phyloP scores from a whole-genome alignment of 352 stramenopile species.

The Phytophthora parvispora region DNA sequence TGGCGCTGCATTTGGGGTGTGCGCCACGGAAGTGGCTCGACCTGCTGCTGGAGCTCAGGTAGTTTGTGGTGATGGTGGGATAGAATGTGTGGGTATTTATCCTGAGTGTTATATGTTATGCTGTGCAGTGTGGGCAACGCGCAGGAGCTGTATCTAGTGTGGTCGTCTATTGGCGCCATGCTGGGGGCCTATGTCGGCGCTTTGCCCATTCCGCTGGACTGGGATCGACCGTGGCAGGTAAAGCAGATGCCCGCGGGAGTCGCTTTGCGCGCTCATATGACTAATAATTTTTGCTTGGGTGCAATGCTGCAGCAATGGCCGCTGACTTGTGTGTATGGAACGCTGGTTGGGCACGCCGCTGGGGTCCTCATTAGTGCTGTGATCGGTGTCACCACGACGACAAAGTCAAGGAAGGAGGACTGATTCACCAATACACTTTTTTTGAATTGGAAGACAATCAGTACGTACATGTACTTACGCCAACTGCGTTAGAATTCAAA shows the following conservation, averaged over 20 bases:
- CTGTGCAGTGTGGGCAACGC: constrained; percentile 43
- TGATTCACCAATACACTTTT: constrained; percentile 4
- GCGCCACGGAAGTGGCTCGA: constrained; percentile 52
- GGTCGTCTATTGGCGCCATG: constrained; percentile 62
- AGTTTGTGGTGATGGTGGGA: background rate
- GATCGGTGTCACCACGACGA: constrained; percentile 12
- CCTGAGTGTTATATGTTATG: background rate
- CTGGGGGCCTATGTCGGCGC: constrained; percentile 81
- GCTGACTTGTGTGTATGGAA: constrained; percentile 85
- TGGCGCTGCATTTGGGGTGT: constrained; percentile 52
- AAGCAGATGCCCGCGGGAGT: background rate
- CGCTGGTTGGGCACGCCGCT: constrained; percentile 54
- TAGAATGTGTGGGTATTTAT: background rate
- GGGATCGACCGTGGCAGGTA: constrained; percentile 91
- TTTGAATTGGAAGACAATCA: constrained; percentile 9
- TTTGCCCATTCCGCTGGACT: constrained; percentile 86
- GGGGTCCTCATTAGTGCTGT: constrained; percentile 45
- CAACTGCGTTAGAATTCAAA: too few relatives aligned
- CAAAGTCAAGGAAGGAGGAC: constrained; percentile 32
- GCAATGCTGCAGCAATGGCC: constrained; percentile 84
- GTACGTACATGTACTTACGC: too few relatives aligned
- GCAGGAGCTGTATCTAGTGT: constrained; percentile 61
- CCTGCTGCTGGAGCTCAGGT: constrained; percentile 69
- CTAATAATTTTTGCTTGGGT: constrained; percentile 3
- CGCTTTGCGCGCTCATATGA: background rate